Conservation (phyloP, 2,329 filamentous ascomycete species). For the Talaromyces atroroseus region DNA sequence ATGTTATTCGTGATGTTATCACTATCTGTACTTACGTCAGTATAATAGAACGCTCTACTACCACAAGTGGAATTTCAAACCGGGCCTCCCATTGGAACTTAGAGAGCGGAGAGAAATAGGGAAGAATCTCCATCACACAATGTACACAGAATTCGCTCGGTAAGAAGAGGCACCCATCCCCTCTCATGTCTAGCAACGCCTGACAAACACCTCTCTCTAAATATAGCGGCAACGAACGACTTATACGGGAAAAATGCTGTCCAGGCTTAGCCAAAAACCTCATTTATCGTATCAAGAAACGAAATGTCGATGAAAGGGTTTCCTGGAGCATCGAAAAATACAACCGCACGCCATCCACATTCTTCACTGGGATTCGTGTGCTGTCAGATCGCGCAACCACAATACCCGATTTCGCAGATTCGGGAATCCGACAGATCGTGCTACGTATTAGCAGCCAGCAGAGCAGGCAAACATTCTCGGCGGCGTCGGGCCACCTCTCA, state of each 20-base stretch:
- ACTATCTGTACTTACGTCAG: slow-evolving; percentile 4
- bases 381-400: slow-evolving; percentile 38
- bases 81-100: slow-evolving; percentile 29
- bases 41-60: slow-evolving; percentile 25
- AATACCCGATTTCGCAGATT: slow-evolving; percentile 34
- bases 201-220: not conserved
- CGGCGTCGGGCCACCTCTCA: not conserved
- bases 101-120: slow-evolving; percentile 33
- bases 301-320: slow-evolving; percentile 23
- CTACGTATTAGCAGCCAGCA: slow-evolving; percentile 36
- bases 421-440: slow-evolving; percentile 37
- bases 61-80: slow-evolving; percentile 27
- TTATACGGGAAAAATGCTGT: slow-evolving; percentile 34
- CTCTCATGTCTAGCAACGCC: slow-evolving; percentile 8
- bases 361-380: slow-evolving; percentile 33
- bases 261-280: slow-evolving; percentile 33
- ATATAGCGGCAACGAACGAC: slow-evolving; percentile 31
- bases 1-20: slow-evolving; percentile 11
- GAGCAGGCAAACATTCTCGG: slow-evolving; percentile 23
- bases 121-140: slow-evolving; percentile 37
- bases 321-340: slow-evolving; percentile 36
- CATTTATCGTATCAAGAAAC: slow-evolving; percentile 28
- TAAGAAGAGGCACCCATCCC: slow-evolving; percentile 19
- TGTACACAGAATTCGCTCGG: slow-evolving; percentile 45
- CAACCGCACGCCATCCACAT: slow-evolving; percentile 31